These are phyloP conservation scores for Fomitopsis serialis DNA, from an alignment of 768 basidiomycete species.

Conservation along the genomic window DNA sequence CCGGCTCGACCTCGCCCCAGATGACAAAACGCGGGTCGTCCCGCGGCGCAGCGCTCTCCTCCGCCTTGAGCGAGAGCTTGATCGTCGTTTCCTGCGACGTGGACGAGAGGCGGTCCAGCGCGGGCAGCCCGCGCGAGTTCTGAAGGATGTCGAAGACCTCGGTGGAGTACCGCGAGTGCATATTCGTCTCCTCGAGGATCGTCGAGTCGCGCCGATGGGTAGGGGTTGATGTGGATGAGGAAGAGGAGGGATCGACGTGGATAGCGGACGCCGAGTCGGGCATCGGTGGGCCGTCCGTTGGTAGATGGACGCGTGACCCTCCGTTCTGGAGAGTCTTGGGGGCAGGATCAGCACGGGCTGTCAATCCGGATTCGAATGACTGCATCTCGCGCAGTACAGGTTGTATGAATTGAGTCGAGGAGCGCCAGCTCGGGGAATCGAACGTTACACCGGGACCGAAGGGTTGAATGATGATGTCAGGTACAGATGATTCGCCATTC, in stretches of 20 bases:
- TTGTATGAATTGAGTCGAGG: constrained; percentile 24
- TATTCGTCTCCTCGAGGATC: constrained; percentile 38
- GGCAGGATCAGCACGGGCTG: constrained; percentile 51
- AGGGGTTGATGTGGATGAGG: constrained; percentile 6
- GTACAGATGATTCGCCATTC: background rate
- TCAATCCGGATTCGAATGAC: constrained; percentile 79
- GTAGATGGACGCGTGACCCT: background rate
- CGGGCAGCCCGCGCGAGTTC: constrained; percentile 71
- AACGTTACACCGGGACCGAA: constrained; percentile 63
- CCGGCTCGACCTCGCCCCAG: constrained; percentile 62
- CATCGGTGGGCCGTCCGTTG: background rate
- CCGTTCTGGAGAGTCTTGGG: background rate
- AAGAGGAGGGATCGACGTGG: background rate
- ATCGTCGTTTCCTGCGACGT: constrained; percentile 58
- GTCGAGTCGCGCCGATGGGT: constrained; percentile 13
- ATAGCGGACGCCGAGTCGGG: background rate
- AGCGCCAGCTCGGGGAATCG: constrained; percentile 48
- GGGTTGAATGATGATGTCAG: constrained; percentile 39
- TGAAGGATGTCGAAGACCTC: constrained; percentile 80
- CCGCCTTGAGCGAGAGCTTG: constrained; percentile 60
- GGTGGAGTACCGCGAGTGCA: constrained; percentile 62
- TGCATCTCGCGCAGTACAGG: constrained; percentile 78
- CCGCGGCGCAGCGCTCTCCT: constrained; percentile 66
- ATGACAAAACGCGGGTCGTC: constrained; percentile 91
- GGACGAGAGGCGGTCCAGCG: constrained; percentile 58